Percentiles rank a stretch among this genome's conserved stretches.
phyloP scores from a whole-genome alignment of 2,329 filamentous ascomycete genomes.

The Lasiodiplodia gonubiensis region DNA sequence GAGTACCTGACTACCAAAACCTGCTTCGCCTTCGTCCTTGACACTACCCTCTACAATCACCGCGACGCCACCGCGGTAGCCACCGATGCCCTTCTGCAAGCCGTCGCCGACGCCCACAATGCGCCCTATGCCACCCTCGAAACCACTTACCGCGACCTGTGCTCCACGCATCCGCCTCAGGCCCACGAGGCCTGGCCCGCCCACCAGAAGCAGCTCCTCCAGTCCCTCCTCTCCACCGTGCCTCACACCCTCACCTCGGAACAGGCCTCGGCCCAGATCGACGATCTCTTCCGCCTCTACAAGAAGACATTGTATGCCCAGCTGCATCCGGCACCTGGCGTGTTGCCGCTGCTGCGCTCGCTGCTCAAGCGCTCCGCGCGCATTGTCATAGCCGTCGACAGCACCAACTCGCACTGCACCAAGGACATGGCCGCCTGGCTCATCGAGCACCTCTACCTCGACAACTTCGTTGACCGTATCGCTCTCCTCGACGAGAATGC shows the following conservation, averaged over 20 bases:
- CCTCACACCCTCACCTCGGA: background rate
- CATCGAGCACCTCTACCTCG: constrained; percentile 26
- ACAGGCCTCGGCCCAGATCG: background rate
- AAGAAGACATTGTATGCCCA: constrained; percentile 28
- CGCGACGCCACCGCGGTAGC: background rate
- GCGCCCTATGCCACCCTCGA: background rate
- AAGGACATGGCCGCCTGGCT: constrained; percentile 23
- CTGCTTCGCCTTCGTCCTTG: constrained; percentile 26
- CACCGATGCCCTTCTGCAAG: constrained; percentile 12
- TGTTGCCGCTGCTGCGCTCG: constrained; percentile 18
- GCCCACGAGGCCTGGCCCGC: constrained; percentile 2
- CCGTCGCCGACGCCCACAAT: constrained; percentile 17
- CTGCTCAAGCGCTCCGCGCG: constrained; percentile 6
- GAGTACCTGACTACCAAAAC: constrained; percentile 19
- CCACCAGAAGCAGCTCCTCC: constrained; percentile 14
- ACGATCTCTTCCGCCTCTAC: constrained; percentile 25
- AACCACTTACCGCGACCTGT: constrained; percentile 2
- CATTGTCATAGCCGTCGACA: constrained; percentile 13
- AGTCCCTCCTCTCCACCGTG: background rate
- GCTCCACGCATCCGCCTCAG: background rate
- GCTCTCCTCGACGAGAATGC: constrained; percentile 5
- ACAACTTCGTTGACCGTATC: constrained; percentile 28
- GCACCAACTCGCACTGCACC: background rate
- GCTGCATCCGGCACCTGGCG: constrained; percentile 19
- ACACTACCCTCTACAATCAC: constrained; percentile 26